Evolutionary conservation across 2,329 filamentous ascomycete species (phyloP), one percentile per base, ranked within the genome.

Genomic region (Xylariaceae sp.): DNA sequence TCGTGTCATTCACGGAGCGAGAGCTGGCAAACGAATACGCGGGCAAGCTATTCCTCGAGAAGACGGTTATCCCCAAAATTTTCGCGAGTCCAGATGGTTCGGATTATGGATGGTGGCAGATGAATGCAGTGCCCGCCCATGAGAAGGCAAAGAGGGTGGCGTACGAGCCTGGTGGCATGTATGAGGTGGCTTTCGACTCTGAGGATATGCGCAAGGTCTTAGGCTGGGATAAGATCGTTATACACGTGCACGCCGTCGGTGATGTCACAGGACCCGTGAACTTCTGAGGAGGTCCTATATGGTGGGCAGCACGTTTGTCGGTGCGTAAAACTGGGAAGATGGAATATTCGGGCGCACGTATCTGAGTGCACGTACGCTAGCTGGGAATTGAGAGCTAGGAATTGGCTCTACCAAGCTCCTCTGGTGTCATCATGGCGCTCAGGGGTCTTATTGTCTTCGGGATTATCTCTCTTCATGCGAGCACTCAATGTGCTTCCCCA

Each of bases 231-330:
- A 42, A 44, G 45, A 48, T 60, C 2, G n/a, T 44, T 5, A 54
- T 60, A 6, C 32, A 40, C 1, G 58, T 60, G 7, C 32, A 48
- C 20, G 42, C 44, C 12, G 49, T 58, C 1, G 45, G 50, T 6
- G 56, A 60, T 38, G 43, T 59, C 14, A 11, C 3, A 7, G 58
- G 58, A 8, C 58, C 56, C 4, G 40, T 57, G 17, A 58, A 60
- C 33, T 56, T 57, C 38, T 58, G 44, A 38, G 16, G 27, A 16
- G 4, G 27, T 29, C n/a, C n/a, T n/a, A n/a, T n/a, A n/a, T n/a
- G n/a, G n/a, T n/a, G n/a, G n/a, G n/a, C n/a, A n/a, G n/a, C n/a
- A n/a, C n/a, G n/a, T n/a, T n/a, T n/a, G n/a, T n/a, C n/a, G n/a
- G n/a, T n/a, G n/a, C n/a, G n/a, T n/a, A n/a, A n/a, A n/a, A n/a